phyloP scores from a whole-genome alignment of 352 stramenopile species.

The Pythium brassicae region DNA sequence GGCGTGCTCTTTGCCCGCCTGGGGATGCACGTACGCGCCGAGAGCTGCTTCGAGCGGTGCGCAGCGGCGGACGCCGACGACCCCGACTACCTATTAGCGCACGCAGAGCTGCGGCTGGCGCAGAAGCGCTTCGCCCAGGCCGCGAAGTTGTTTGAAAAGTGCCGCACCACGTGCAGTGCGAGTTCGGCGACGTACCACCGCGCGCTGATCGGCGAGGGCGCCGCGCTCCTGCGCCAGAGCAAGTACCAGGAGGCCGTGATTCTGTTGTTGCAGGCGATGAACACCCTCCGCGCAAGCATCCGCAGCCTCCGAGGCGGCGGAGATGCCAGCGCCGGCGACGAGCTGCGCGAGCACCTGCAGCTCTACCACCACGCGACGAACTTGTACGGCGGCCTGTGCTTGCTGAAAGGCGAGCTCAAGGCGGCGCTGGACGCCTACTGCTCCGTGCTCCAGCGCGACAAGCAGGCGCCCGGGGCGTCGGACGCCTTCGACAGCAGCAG shows the following conservation, averaged over 20 bases:
- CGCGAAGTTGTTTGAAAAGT: constrained; percentile 36
- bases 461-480: background rate
- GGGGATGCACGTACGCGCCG: constrained; percentile 46
- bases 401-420: constrained; percentile 49
- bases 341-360: constrained; percentile 15
- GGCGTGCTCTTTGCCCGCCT: constrained; percentile 48
- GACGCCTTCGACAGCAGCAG: constrained; percentile 1
- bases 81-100: constrained; percentile 41
- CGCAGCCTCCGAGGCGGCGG: background rate
- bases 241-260: constrained; percentile 37
- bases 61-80: constrained; percentile 24
- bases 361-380: constrained; percentile 39
- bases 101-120: constrained; percentile 39
- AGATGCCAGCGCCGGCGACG: background rate
- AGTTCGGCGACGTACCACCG: constrained; percentile 30
- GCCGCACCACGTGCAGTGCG: constrained; percentile 18
- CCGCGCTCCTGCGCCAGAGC: constrained; percentile 29
- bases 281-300: constrained; percentile 26
- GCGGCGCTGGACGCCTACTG: constrained; percentile 43
- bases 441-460: constrained; percentile 19
- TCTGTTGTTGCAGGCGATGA: constrained; percentile 36
- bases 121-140: constrained; percentile 35
- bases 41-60: constrained; percentile 38
- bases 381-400: constrained; percentile 40
- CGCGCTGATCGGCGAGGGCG: constrained; percentile 41